Base-by-base conservation (phyloP, 1,284 basidiomycete genomes). In the Tilletia indica region DNA sequence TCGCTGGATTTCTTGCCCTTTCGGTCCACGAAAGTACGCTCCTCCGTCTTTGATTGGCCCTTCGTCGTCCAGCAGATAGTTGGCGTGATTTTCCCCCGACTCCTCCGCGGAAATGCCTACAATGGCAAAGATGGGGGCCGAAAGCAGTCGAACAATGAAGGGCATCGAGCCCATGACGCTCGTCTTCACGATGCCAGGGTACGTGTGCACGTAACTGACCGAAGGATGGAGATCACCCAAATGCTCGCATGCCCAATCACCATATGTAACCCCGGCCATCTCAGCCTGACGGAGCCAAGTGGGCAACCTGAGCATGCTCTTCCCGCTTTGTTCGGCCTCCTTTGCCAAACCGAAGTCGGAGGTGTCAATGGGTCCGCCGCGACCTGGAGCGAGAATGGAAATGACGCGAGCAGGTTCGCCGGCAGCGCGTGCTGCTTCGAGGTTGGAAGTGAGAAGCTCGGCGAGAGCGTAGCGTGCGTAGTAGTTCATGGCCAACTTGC, bases 291-390 rank as follows among this genome's bases (percentile, higher is more conserved):
- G 61, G 36, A 64, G 61, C 61, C 61, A 64, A 5, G 16, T 25
- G 36, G 36, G 31, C 4, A 38, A 34, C 4, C 36, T 4, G 61
- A 64, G 31, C 36, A 64, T 38, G 34, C 36, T 19, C 31, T 39
- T 25, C 6, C 61, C 61, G 19, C 36, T 39, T 9, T 12, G 8
- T 42, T 64, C 31, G 34, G 61, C 61, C 39, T 64, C 61, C 34
- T 64, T 64, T 12, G 61, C 61, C 36, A 64, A 38, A 16, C 61
- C 61, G n/a, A 64, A 64, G 36, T 64, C 61, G 34, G 31, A 38
- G 36, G 61, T 64, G 61, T 64, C 61, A 38, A 64, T 64, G 34
- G 61, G 61, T n/a, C 61, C 61, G 5, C 61, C 61, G 34, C 61
- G 61, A 12, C 61, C 61, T 3, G 61, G 61, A 1, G 61, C 61